phyloP scores from a whole-genome alignment of 257 asterid genomes.

The Prunella vulgaris region DNA sequence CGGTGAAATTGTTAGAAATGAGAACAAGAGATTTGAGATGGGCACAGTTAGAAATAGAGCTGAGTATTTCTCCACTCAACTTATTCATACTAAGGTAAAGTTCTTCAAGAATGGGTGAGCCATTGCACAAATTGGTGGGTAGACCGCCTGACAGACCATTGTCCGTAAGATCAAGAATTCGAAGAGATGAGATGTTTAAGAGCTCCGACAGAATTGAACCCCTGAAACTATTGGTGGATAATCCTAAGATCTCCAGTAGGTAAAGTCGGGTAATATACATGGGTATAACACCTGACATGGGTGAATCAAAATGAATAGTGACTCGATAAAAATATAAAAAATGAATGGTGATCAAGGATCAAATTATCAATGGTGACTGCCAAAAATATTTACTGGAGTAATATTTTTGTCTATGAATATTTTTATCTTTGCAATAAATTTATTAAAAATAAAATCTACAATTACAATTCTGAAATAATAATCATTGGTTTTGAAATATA shows the following conservation, averaged over 20 bases:
- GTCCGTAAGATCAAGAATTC: fast-evolving
- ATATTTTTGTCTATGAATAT: no score
- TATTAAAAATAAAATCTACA: no score
- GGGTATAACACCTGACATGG: no score
- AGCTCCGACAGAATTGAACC: neutral
- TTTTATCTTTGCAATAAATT: no score
- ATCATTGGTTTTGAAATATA: no score
- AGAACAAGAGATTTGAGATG: conserved; percentile 10
- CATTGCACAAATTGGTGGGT: neutral
- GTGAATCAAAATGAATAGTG: no score
- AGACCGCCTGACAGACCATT: conserved; percentile 24
- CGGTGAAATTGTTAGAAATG: conserved; percentile 8
- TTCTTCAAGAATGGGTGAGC: neutral
- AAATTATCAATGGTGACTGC: no score
- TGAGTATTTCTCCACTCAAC: conserved; percentile 25
- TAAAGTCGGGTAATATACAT: neutral
- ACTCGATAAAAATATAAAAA: no score
- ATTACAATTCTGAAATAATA: no score
- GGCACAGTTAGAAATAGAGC: conserved; percentile 26
- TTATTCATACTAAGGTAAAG: no score
- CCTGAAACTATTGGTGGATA: neutral
- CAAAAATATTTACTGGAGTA: no score
- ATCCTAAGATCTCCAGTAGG: neutral
- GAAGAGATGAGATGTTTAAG: conserved; percentile 21
- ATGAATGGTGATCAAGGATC: no score